Evolutionary conservation across 257 asterid species (phyloP).

Genomic region (Lavandula angustifolia): DNA sequence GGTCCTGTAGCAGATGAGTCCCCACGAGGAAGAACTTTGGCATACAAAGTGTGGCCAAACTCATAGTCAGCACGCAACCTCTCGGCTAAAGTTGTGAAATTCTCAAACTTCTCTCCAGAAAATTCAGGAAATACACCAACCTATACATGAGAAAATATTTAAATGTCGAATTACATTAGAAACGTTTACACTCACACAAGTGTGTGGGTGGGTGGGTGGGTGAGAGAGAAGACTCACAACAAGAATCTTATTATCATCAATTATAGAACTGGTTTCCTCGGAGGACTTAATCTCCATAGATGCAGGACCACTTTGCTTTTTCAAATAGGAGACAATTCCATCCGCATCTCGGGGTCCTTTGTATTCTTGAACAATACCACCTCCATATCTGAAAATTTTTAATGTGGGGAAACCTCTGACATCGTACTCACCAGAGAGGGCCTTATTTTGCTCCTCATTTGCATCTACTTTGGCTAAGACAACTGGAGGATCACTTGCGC

Average conservation of each 20-base stretch:
- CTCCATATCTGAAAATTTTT: conserved; percentile 82
- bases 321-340: conserved; percentile 69
- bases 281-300: conserved; percentile 62
- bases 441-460: conserved; percentile 59
- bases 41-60: conserved; percentile 69
- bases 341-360: conserved; percentile 94
- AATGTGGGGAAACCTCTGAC: conserved; percentile 74
- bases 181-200: conserved; percentile 1
- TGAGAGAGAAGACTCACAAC: conserved; percentile 49
- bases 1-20: conserved; percentile 77
- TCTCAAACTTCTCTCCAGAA: conserved; percentile 86
- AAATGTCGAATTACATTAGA: conserved; percentile 15
- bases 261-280: conserved; percentile 54
- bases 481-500: conserved; percentile 69
- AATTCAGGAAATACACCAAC: conserved; percentile 89
- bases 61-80: conserved; percentile 83
- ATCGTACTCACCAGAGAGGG: conserved; percentile 54
- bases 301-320: conserved; percentile 90
- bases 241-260: conserved; percentile 63
- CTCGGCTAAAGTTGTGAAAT: conserved; percentile 76
- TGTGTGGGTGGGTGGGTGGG: background rate
- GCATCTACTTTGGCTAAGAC: conserved; percentile 81
- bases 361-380: conserved; percentile 72
- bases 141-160: conserved; percentile 40
- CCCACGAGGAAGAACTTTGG: conserved; percentile 83